Percentiles rank a stretch among this genome's conserved stretches.
Evolutionary conservation across 179 eudicot genomes (phyloP).

Genomic region (Beta corolliflora): DNA sequence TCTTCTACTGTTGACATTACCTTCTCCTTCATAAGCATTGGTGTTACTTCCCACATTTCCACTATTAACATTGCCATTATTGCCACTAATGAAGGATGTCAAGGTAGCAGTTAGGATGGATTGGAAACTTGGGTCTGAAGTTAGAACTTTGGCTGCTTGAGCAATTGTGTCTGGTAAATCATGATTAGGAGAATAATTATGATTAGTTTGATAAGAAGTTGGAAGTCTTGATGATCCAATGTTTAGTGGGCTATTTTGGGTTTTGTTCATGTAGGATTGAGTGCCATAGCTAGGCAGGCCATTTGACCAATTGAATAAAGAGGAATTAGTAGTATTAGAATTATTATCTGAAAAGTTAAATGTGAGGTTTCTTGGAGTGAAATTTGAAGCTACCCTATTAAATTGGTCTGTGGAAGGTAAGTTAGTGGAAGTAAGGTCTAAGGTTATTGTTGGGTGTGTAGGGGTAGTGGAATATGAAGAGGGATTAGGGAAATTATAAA

Average conservation of each 20-base stretch:
- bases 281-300: constrained; percentile 27
- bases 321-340: not conserved
- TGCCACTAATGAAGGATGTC: constrained; percentile 32
- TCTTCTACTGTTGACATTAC: not conserved
- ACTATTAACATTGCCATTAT: constrained; percentile 12
- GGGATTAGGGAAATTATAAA: constrained; percentile 42
- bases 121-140: constrained; percentile 42
- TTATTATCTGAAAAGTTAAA: constrained; percentile 30
- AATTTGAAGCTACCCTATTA: constrained; percentile 15
- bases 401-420: constrained; percentile 40
- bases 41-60: not conserved
- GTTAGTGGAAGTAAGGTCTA: constrained; percentile 67
- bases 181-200: constrained; percentile 11
- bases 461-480: constrained; percentile 40
- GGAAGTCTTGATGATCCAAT: constrained; percentile 17
- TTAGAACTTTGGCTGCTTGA: constrained; percentile 41
- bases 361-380: constrained; percentile 29
- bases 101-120: constrained; percentile 53
- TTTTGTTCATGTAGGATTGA: constrained; percentile 25
- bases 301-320: constrained; percentile 34
- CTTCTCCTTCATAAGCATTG: not conserved
- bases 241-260: not conserved
- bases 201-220: constrained; percentile 14
- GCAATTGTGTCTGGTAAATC: constrained; percentile 26
- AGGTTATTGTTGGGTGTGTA: constrained; percentile 65